Conservation (phyloP, 139 green algal species). For the Ettlia oleoabundans region DNA sequence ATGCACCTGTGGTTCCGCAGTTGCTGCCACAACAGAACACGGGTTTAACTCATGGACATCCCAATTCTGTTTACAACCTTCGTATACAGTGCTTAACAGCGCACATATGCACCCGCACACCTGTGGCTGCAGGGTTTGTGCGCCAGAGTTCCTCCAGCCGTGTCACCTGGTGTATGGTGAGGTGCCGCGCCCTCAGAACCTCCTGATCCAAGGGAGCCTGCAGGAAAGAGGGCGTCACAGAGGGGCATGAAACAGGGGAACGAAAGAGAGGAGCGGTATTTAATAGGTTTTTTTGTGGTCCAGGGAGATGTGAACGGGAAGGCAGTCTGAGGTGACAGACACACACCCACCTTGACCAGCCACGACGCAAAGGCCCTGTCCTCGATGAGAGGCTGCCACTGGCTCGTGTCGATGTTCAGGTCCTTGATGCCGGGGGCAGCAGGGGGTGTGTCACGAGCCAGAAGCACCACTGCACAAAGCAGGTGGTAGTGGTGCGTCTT, state of each 20-base stretch:
- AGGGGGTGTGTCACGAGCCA: conserved; percentile 83
- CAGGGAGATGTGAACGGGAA: too few species aligned
- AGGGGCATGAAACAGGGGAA: background rate
- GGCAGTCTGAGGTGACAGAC: background rate
- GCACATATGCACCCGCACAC: too few species aligned
- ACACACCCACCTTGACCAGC: conserved; percentile 79
- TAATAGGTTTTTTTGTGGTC: background rate
- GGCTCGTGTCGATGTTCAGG: conserved; percentile 77
- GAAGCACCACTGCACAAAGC: conserved; percentile 81
- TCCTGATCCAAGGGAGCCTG: conserved; percentile 71
- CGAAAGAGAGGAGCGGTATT: background rate
- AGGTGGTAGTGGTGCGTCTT: background rate
- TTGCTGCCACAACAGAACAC: too few species aligned
- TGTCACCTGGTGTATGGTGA: conserved; percentile 72
- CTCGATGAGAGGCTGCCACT: conserved; percentile 96
- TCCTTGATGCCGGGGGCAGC: conserved; percentile 82
- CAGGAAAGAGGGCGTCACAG: conserved; percentile 7
- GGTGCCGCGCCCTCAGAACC: conserved; percentile 67
- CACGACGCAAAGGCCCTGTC: conserved; percentile 90
- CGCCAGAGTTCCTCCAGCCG: conserved; percentile 94
- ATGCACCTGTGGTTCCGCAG: too few species aligned
- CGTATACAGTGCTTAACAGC: too few species aligned
- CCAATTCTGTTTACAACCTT: too few species aligned
- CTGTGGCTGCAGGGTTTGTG: conserved; percentile 56
- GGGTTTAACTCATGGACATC: too few species aligned